Conservation (phyloP, 2,329 filamentous ascomycete genomes). For the Botrytis tulipae region DNA sequence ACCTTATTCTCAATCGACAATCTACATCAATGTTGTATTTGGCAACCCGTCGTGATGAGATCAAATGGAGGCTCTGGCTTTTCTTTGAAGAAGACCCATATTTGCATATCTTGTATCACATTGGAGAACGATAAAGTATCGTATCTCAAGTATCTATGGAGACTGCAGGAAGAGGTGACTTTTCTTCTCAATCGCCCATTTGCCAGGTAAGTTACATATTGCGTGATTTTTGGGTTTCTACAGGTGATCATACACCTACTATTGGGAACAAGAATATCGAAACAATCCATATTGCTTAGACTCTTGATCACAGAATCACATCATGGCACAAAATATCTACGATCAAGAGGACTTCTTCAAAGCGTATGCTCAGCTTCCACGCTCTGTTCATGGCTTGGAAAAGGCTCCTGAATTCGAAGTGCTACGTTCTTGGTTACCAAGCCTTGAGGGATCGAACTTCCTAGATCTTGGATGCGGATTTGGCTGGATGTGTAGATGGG, state of each 20-base stretch:
- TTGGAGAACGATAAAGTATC: background rate
- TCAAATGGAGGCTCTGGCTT: rapidly evolving
- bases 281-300: background rate
- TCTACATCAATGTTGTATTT: background rate
- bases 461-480: background rate
- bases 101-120: background rate
- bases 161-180: too few relatives aligned
- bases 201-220: background rate
- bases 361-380: background rate
- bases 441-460: background rate
- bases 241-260: background rate
- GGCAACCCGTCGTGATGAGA: background rate
- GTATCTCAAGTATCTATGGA: background rate
- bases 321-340: slow-evolving; percentile 9
- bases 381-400: background rate
- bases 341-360: background rate
- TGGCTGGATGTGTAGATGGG: slow-evolving; percentile 4
- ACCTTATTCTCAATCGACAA: background rate
- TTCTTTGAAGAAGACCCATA: too few relatives aligned
- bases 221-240: background rate
- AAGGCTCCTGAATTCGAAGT: background rate
- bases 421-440: background rate
- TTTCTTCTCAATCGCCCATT: background rate
- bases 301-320: background rate
- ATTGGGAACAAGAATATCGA: background rate